These are phyloP conservation scores for Rhododendron mucronatum DNA, from an alignment of 148 eudicot genomes.

Conservation along the genomic window DNA sequence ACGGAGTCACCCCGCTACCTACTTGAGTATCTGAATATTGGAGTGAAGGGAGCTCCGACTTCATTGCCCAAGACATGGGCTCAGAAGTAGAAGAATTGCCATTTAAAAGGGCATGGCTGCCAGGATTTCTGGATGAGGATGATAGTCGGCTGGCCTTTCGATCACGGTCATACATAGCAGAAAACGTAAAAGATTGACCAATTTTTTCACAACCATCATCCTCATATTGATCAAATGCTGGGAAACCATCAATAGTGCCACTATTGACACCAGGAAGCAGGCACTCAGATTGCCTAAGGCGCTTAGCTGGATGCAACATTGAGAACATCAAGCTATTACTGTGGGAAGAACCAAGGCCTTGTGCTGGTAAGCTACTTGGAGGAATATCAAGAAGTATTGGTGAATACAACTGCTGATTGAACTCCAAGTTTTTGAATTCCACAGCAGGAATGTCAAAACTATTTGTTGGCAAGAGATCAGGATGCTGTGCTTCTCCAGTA, in stretches of 20 bases:
- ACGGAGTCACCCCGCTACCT: conserved; percentile 25
- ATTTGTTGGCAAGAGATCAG: conserved; percentile 13
- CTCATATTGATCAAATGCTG: conserved; percentile 12
- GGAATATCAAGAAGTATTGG: conserved; percentile 17
- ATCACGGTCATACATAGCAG: conserved; percentile 16
- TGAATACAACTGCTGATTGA: conserved; percentile 13
- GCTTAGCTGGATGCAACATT: conserved; percentile 15
- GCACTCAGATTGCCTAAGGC: conserved; percentile 13
- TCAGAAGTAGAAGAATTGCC: conserved; percentile 22
- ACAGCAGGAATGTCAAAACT: conserved; percentile 22
- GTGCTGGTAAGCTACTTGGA: conserved; percentile 10
- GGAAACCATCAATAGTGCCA: conserved; percentile 22
- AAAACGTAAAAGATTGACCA: conserved; percentile 7
- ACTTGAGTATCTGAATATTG: conserved; percentile 27
- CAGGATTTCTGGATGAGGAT: conserved; percentile 33
- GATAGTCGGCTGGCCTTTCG: conserved; percentile 7
- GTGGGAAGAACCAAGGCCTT: conserved; percentile 20
- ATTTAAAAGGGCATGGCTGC: conserved; percentile 32
- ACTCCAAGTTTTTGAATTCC: conserved; percentile 13
- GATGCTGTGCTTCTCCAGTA: conserved; percentile 2
- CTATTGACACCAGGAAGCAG: conserved; percentile 19
- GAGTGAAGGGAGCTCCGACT: conserved; percentile 37
- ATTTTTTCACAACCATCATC: conserved; percentile 14
- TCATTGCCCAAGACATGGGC: conserved; percentile 12
- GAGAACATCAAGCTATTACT: conserved; percentile 10